Conservation (phyloP, 768 basidiomycete genomes). For the Boletellus ananiceps region DNA sequence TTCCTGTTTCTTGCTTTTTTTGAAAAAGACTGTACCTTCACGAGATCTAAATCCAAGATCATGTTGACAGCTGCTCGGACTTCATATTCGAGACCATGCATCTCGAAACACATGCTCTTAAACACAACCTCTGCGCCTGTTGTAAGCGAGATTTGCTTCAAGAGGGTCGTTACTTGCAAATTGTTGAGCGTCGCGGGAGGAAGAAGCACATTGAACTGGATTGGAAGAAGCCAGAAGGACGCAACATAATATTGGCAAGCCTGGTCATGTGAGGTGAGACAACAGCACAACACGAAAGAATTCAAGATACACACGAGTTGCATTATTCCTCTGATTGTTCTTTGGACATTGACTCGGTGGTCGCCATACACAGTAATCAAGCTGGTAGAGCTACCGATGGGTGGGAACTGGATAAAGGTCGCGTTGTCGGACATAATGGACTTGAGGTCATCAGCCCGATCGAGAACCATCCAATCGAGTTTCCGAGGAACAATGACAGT, state of each 20-base stretch:
- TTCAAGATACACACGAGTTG: constrained; percentile 64
- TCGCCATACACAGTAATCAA: constrained; percentile 93
- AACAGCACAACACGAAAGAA: constrained; percentile 17
- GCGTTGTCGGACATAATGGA: constrained; percentile 94
- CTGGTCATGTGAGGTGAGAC: constrained; percentile 37
- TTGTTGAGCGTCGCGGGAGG: constrained; percentile 79
- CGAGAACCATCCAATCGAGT: constrained; percentile 97
- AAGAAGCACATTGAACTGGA: constrained; percentile 88
- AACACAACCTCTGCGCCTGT: constrained; percentile 94
- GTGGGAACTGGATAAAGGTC: constrained; percentile 90
- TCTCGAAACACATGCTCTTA: constrained; percentile 96
- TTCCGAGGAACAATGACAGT: constrained; percentile 94
- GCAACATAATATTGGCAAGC: constrained; percentile 94
- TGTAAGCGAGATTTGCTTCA: constrained; percentile 81
- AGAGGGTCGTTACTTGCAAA: constrained; percentile 74
- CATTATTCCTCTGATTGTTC: constrained; percentile 93
- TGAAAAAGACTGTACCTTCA: constrained; percentile 56
- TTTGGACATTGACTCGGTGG: constrained; percentile 87
- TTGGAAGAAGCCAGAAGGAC: constrained; percentile 94
- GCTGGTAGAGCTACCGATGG: constrained; percentile 88
- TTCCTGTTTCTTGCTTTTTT: background rate
- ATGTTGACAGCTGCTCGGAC: constrained; percentile 80
- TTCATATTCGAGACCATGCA: constrained; percentile 91
- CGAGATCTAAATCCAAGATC: constrained; percentile 86
- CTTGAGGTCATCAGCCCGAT: constrained; percentile 90